Base-by-base conservation (phyloP, 345 rosid genomes). In the Pelargonium nanum region DNA sequence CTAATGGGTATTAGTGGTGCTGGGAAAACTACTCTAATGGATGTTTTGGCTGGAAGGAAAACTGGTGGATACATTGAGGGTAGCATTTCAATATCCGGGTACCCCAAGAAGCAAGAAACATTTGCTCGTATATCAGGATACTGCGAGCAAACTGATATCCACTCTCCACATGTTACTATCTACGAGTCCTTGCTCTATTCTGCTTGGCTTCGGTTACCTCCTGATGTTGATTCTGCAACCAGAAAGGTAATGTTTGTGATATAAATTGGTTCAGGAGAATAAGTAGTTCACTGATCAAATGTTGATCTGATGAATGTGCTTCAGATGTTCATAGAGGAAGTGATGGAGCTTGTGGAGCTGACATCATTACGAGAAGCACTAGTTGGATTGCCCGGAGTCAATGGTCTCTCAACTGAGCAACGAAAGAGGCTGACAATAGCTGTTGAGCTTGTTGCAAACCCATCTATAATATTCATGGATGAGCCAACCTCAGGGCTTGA, bases 1-100 rank as follows among this genome's bases (percentile, higher is more conserved):
- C 68, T 85, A 19, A 85, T 85, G 88, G 91, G 91, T 4, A 67
- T 85, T 44, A 83, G 88, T 32, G 91, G 91, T 2, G 88, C 88
- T 40, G 88, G 91, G 13, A 85, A 85, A 61, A 85, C 91, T 60
- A 85, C 91, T 22, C 74, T 85, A 7, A 79, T 85, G 91, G 91
- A 85, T 69, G 88, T 85, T 16, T 61, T 85, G 69, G 81, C 91
- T 4, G 91, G 91, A 60, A 79, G 91, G 67, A 85, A 85, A 81
- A 85, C 91, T 4, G 86, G 84, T 8, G 88, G 91, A 48, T 77
- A 83, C 62, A 76, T 81, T 21, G 74, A 65, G 3, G 88, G 91
- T 53, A 68, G 56, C 6, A 77, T 83, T 62, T 62, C 75, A 34
- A 77, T 85, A 57, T 79, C 91, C 32, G 91, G 88, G 22, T 79